Conservation (phyloP, 2,329 filamentous ascomycete genomes). For the Pezicula carpinea region DNA sequence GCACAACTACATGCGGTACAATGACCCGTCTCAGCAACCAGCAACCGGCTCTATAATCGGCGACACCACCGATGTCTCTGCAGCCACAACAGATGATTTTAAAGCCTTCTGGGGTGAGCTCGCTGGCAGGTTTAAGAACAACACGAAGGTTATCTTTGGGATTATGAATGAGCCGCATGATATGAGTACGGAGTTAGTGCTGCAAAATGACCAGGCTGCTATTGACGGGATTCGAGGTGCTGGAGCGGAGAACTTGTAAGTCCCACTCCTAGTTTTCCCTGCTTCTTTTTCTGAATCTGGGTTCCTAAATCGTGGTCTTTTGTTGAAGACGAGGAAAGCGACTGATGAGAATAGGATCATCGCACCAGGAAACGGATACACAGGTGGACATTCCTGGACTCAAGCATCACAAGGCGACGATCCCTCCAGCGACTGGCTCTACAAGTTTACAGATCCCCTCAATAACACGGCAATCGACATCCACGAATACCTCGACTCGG, state of each 20-base stretch:
- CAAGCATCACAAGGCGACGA: slow-evolving; percentile 31
- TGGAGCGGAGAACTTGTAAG: slow-evolving; percentile 38
- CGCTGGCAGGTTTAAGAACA: slow-evolving; percentile 38
- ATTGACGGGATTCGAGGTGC: slow-evolving; percentile 39
- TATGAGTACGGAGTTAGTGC: slow-evolving; percentile 40
- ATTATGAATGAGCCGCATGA: slow-evolving; percentile 46
- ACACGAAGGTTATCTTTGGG: slow-evolving; percentile 45
- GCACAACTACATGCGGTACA: slow-evolving; percentile 52
- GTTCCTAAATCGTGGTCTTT: background rate
- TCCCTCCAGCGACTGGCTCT: slow-evolving; percentile 34
- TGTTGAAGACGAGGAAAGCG: background rate
- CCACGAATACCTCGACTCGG: slow-evolving; percentile 46
- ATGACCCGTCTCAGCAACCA: slow-evolving; percentile 44
- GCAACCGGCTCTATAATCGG: slow-evolving; percentile 45
- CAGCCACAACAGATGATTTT: slow-evolving; percentile 43
- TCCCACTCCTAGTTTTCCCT: background rate
- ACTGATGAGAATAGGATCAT: slow-evolving; percentile 29
- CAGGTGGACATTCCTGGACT: slow-evolving; percentile 43
- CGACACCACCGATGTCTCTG: slow-evolving; percentile 36
- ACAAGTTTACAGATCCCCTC: slow-evolving; percentile 39
- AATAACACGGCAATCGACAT: slow-evolving; percentile 47
- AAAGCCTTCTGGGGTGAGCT: slow-evolving; percentile 45
- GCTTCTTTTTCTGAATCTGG: too few relatives aligned
- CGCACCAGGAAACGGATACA: slow-evolving; percentile 44
- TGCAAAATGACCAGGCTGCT: slow-evolving; percentile 43